A percentile compares a stretch with the other conserved stretches of the same genome.
Conservation (phyloP, 345 rosid species). For the Aurinia saxatilis region DNA sequence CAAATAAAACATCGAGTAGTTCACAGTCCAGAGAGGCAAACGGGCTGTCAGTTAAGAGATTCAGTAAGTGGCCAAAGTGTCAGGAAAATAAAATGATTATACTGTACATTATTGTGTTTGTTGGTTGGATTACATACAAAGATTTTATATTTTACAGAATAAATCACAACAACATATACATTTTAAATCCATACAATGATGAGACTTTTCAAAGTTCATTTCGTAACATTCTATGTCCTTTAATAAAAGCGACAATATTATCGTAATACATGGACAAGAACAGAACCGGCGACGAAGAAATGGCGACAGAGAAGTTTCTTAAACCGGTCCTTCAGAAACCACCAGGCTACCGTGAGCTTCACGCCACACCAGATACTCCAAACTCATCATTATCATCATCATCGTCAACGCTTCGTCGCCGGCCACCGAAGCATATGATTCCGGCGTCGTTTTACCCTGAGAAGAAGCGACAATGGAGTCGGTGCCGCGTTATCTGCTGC, state of each 20-base stretch:
- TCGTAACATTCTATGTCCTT: background rate
- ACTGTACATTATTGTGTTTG: background rate
- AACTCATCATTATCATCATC: constrained; percentile 3
- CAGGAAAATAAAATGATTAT: background rate
- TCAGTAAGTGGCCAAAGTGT: constrained; percentile 27
- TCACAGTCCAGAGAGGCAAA: constrained; percentile 5
- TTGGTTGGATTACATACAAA: constrained; percentile 5
- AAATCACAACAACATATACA: background rate
- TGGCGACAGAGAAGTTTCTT: constrained; percentile 32
- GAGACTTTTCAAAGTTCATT: constrained; percentile 1
- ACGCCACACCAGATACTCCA: constrained; percentile 10
- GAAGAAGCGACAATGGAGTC: constrained; percentile 34
- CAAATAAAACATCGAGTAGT: background rate
- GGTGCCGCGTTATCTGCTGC: constrained; percentile 51
- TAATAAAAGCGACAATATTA: too few relatives aligned
- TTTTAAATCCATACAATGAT: background rate
- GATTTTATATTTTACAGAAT: background rate
- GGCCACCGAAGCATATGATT: constrained; percentile 20
- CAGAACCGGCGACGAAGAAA: constrained; percentile 17
- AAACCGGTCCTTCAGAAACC: constrained; percentile 65
- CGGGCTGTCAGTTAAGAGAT: background rate
- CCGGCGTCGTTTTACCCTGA: constrained; percentile 43
- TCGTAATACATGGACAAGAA: constrained; percentile 4
- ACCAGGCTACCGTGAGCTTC: constrained; percentile 61
- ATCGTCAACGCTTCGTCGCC: constrained; percentile 24